Base-by-base conservation (phyloP, 305 asterid species). In the Solanum hybrid region DNA sequence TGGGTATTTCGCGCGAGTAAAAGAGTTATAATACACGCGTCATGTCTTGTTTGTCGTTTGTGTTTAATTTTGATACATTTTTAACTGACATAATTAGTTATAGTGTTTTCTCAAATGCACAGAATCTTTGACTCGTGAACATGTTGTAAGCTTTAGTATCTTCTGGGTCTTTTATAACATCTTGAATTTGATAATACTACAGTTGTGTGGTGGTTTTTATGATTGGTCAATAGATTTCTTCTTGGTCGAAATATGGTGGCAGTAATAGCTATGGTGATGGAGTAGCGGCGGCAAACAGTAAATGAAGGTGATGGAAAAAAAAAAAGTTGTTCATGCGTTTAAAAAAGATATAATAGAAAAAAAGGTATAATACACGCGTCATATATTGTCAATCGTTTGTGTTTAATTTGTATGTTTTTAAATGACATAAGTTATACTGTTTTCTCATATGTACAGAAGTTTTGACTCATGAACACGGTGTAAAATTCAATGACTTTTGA, bases 121-220 rank as follows among this genome's bases (percentile, higher is more conserved):
- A 26, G 0, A 13, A 27, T 17, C 3, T 13, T 13, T 6, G 5
- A 72, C 17, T 72, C 22, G 3, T 2, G 7, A 75, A 7, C 7
- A 35, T 0, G 5, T 10, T 10, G 3, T 34, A 34, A 34, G 12
- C 1, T 31, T 32, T 0, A 0, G 1, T 4, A 16, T 2, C 3
- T 32, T 34, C 1, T 9, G 1, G 10, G 1, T 5, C 3, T 32
- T 2, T 34, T 20, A 2, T 35, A 20, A 35, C 7, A 1, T 78
- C 1, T 35, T 34, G 2, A 34, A 77, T 0, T 78, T 78, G 5
- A 77, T 10, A 0, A 17, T 37, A 1, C 4, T 76, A 0, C 0
- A 17, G 2, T 32, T 76, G 9, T 17, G 81, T 0, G 6, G 10
- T 31, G 80, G 1, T 75, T 7, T 75, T 8, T 75, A 16, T 16